A percentile compares a stretch with the other conserved stretches of the same genome.
Conservation (phyloP, 2,329 filamentous ascomycete genomes). For the Claviceps lovelessii region DNA sequence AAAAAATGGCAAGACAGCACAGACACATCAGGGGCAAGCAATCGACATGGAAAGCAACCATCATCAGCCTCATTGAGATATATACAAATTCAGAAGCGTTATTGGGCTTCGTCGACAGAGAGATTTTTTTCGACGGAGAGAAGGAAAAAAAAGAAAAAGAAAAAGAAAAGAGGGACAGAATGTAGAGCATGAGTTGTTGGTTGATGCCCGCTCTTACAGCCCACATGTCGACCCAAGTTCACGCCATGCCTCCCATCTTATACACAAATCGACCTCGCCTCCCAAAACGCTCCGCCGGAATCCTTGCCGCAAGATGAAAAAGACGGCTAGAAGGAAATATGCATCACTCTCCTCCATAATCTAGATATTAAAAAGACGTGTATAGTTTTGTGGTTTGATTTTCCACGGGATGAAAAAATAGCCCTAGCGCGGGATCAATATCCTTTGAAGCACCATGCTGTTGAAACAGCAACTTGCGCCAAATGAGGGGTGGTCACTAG, state of each 20-base stretch:
- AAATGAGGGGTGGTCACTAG: not conserved
- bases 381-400: not conserved
- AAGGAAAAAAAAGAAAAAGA: not conserved
- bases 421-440: not conserved
- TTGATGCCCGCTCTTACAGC: not conserved
- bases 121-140: not conserved
- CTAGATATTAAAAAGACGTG: conserved; percentile 6
- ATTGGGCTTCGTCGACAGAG: not conserved
- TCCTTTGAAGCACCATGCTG: not conserved
- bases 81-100: conserved; percentile 9
- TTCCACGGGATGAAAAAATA: not conserved
- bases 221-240: not conserved
- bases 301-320: not conserved
- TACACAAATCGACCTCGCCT: not conserved
- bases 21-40: too few species aligned
- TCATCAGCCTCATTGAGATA: conserved; percentile 11
- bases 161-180: not conserved
- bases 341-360: not conserved
- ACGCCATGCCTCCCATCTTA: not conserved
- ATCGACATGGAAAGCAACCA: conserved; percentile 5
- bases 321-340: not conserved
- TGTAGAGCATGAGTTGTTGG: not conserved
- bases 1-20: not conserved
- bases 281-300: not conserved
- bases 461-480: not conserved